Base-by-base conservation (phyloP, 352 stramenopile species). In the Phytophthora quininea region DNA sequence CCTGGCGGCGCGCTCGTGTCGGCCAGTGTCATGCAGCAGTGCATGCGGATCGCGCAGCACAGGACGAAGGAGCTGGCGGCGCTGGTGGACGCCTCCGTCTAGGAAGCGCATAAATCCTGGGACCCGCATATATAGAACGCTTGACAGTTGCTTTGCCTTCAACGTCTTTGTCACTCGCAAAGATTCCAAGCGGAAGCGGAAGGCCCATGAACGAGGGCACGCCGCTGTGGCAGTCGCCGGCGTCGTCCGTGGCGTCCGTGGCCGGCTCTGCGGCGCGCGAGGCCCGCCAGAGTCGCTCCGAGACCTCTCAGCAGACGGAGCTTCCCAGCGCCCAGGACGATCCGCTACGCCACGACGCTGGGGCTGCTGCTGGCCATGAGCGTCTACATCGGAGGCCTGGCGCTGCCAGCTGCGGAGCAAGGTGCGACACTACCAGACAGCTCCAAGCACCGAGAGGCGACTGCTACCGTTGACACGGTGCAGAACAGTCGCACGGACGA, bases 31-130 rank as follows among this genome's bases (percentile, higher is more conserved):
- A 82, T 95, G 47, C 77, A 89, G 30, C 42, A 75, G 45, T 92
- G 84, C 66, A 92, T 93, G 83, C 47, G 73, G 29, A 53, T 79
- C n/a, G 85, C 87, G 48, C 89, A 89, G 57, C 56, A 58, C 30
- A 80, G 79, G 27, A 63, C 64, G 4, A 56, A 64, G 38, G 40
- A 51, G 32, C 69, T 90, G 58, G 76, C 74, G 3, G 73, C 67
- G 58, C 74, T 84, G 6, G 70, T 90, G 43, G 70, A 84, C 14
- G 51, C 59, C 32, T 67, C 69, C 2, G 60, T 32, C 15, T 67
- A 64, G 51, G 12, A 40, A 50, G 27, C 10, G 53, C 53, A 62
- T 62, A 52, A 46, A 15, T 40, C 37, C 50, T 11, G 40, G 32
- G 6, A 45, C 27, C 3, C 29, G 54, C 48, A 38, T 62, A 55